Conservation (phyloP, 2,329 filamentous ascomycete genomes). For the Sporothrix protearum region DNA sequence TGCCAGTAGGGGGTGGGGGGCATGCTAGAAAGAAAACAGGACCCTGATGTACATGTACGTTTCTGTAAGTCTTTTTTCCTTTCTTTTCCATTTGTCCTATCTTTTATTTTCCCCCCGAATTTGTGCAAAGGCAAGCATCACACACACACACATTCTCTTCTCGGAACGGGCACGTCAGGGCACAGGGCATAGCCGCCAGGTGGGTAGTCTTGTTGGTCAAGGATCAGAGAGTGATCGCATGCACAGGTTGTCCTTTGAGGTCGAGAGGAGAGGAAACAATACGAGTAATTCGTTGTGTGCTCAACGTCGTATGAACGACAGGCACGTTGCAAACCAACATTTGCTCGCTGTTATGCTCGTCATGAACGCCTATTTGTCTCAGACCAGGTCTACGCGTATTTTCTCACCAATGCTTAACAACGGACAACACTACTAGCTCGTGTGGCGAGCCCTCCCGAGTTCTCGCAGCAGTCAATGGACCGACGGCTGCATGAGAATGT, state of each 20-base stretch:
- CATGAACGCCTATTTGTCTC: background rate
- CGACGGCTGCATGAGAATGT: background rate
- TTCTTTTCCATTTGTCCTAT: background rate
- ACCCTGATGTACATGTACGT: background rate
- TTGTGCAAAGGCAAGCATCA: background rate
- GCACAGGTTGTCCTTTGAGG: background rate
- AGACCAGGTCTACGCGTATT: background rate
- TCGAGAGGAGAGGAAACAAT: background rate
- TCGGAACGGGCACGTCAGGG: slow-evolving; percentile 2
- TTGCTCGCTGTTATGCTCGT: background rate
- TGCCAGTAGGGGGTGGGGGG: background rate
- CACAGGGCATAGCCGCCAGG: background rate
- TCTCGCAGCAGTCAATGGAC: background rate
- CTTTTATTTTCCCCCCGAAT: background rate
- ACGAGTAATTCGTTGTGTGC: background rate
- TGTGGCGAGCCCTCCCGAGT: background rate
- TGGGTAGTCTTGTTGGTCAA: background rate
- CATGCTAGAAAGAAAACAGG: background rate
- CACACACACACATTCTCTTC: background rate
- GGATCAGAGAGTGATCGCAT: background rate
- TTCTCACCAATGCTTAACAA: background rate
- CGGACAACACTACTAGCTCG: too few species aligned
- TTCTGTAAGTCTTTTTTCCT: too few species aligned
- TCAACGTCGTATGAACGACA: background rate
- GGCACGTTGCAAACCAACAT: background rate